Base-by-base conservation (phyloP, 768 basidiomycete genomes). In the Mycena rosella region DNA sequence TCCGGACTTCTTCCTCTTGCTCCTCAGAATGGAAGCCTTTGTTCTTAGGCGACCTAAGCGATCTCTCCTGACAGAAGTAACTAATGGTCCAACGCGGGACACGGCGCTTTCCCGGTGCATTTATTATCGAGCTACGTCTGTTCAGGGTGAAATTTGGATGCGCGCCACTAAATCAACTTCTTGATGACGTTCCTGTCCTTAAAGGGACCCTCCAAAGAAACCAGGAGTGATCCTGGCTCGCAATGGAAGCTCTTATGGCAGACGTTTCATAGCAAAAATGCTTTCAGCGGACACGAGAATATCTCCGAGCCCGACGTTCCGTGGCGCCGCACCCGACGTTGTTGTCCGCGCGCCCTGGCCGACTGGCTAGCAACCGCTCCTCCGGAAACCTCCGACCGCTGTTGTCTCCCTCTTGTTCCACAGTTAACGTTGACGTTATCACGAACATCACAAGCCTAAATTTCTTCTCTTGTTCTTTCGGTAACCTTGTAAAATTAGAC, bases 401-500 rank as follows among this genome's bases (percentile, higher is more conserved):
- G 48, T 48, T 53, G 42, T 45, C 24, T 36, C 29, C 32, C 15
- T 18, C 44, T 59, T 42, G 38, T 36, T 36, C 34, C 34, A 15
- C 59, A 45, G 54, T 52, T 18, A 26, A 30, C 13, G 17, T 48
- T 54, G 57, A 30, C 32, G 40, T 2, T 44, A 44, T 44, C 20
- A 44, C 20, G 30, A n/a, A 15, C 17, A 60, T 63, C 54, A 45
- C 18, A 42, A 53, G 18, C 34, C 17, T 53, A 45, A 49, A n/a
- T 27, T n/a, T n/a, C n/a, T n/a, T 30, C 22, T 44, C 63, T 65
- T 65, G 63, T 66, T 60, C 42, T 55, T 52, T 48, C 65, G 36
- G 56, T 17, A 53, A 60, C 56, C 64, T 59, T 65, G 64, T 65
- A 53, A 59, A 54, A 47, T 60, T 64, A 64, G 63, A 36, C 32